Evolutionary conservation across 2,329 filamentous ascomycete species (phyloP), one percentile per base, ranked within the genome.

Genomic region (Aspergillus puulaauensis): DNA sequence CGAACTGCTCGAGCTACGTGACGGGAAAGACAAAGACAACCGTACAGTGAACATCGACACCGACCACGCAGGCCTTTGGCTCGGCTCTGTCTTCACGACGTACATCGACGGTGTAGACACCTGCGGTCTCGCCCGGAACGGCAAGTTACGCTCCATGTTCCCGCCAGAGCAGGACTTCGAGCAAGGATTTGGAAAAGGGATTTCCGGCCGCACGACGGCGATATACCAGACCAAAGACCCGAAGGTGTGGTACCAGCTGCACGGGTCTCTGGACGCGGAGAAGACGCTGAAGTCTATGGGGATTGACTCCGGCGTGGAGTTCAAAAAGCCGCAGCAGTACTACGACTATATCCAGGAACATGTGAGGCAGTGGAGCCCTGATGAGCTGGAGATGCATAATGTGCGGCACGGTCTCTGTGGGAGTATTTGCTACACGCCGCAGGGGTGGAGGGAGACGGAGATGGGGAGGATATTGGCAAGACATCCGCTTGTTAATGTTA

Each of bases 161-260:
- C 27, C 27, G 27, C 27, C 27, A 11, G 35, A 37, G 12, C 35
- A n/a, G 35, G 35, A 37, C 2, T 37, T 37, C 35, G 35, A 37
- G 5, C 35, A 37, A 5, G 35, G 35, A 9, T 37, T 37, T 61
- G 66, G 51, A 65, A 14, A 62, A 6, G 61, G 58, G 0, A 64
- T 80, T 48, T 72, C 72, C 33, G 75, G 75, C 44, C 74, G 80
- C 17, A 66, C 73, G 4, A 79, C 77, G 6, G 77, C 73, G 1
- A 74, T 81, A 49, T 83, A 83, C 60, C 77, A 76, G 7, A 83
- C 81, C 1, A 76, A 72, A 19, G 68, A 79, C 41, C 66, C 73
- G 0, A 70, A 73, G 1, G 73, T 76, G 0, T 82, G 78, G 77
- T 84, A 81, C 64, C 79, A 79, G 11, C 70, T 84, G 1, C 79